Evolutionary conservation across 2,329 filamentous ascomycete genomes (phyloP), one percentile per base, ranked within the genome.

Genomic region (Didymosphaeria variabile): DNA sequence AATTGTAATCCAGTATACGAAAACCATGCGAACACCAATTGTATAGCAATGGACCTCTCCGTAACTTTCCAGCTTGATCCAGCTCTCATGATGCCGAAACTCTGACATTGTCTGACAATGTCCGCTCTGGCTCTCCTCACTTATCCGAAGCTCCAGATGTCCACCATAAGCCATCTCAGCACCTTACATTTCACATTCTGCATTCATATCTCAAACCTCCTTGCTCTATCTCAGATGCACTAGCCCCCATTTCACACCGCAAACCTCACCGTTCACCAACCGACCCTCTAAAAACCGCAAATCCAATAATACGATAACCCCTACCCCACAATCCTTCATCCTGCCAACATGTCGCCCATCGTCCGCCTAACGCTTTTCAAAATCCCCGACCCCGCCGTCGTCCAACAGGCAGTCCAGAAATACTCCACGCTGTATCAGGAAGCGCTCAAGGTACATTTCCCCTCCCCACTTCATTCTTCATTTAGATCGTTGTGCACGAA

Each of bases 351-450:
- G 75, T 56, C 72, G 12, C 69, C 70, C 54, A 72, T 79, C 64
- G 60, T 73, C 56, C 77, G 77, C 59, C 64, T 78, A 52, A 78
- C 76, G 13, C 66, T 78, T 32, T 77, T 79, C 72, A 78, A 79
- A 63, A 67, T 78, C 59, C 65, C 72, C 55, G 70, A 78, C 47
- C 23, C 59, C 3, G 63, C 70, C 34, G 56, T 69, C 58, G 59
- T 78, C 58, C 63, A 75, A 60, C 69, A 70, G 55, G 67, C 71
- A 3, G 65, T 76, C 52, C 56, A 70, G 21, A 75, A 73, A 61
- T 79, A 77, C 71, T 68, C 72, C 9, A 72, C 74, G 10, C 66
- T 79, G 60, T 63, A 57, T 55, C 65, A 71, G 45, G 71, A 77
- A 42, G 77, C 76, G 15, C 58, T 71, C 40, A 79, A 77, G 67